Evolutionary conservation across 1,284 basidiomycete species (phyloP).

Genomic region (Fereydounia khargensis): DNA sequence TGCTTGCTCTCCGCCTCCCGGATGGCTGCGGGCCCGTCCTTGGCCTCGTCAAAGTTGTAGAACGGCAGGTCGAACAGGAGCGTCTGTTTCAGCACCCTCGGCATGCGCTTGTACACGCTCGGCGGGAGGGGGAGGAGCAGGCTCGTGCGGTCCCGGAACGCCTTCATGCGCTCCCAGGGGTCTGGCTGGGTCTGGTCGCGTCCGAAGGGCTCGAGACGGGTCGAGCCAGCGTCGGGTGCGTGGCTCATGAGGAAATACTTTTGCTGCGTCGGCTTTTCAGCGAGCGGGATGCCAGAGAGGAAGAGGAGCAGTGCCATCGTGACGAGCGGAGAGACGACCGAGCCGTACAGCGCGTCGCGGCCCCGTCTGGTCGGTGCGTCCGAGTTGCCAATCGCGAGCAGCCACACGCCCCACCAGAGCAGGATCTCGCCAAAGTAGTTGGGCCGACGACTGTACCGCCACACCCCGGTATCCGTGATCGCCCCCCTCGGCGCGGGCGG

Average conservation of each 20-base stretch:
- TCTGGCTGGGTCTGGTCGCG: slow-evolving; percentile 38
- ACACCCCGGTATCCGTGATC: slow-evolving; percentile 39
- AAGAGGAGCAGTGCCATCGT: slow-evolving; percentile 53
- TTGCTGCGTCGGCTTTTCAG: slow-evolving; percentile 70
- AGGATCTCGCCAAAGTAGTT: slow-evolving; percentile 74
- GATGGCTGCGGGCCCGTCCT: slow-evolving; percentile 39
- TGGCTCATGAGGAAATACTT: slow-evolving; percentile 66
- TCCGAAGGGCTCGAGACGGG: slow-evolving; percentile 18
- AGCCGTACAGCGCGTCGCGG: slow-evolving; percentile 34
- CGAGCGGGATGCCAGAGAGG: slow-evolving; percentile 70
- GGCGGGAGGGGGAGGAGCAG: slow-evolving; percentile 70
- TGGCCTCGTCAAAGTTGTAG: slow-evolving; percentile 48
- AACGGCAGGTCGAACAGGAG: slow-evolving; percentile 65
- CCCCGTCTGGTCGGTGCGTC: slow-evolving; percentile 10
- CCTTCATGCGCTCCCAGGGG: slow-evolving; percentile 44
- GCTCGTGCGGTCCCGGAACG: slow-evolving; percentile 62
- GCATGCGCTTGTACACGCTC: slow-evolving; percentile 64
- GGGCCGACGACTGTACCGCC: slow-evolving; percentile 62
- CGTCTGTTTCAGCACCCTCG: slow-evolving; percentile 64
- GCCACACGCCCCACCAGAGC: slow-evolving; percentile 45
- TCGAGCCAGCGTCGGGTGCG: slow-evolving; percentile 28
- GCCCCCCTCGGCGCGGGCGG: slow-evolving; percentile 39
- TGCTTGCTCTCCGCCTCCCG: slow-evolving; percentile 37
- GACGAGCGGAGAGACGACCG: slow-evolving; percentile 49
- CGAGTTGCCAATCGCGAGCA: slow-evolving; percentile 25